Evolutionary conservation across 305 asterid genomes (phyloP).

Genomic region (Fraxinus ornus): DNA sequence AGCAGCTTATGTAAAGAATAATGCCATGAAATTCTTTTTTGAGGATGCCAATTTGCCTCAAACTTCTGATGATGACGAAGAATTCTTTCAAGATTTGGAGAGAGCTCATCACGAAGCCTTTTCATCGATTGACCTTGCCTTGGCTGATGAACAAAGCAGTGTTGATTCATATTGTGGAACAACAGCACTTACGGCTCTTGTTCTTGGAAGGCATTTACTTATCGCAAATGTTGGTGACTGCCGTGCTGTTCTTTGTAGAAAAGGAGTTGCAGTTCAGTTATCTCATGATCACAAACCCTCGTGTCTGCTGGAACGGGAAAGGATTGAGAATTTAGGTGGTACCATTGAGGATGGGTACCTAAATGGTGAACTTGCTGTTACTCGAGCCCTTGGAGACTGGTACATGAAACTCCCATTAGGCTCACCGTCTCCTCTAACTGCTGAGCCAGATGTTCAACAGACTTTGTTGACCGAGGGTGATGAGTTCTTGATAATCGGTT

Average conservation of each 20-base stretch:
- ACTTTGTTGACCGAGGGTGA: conserved; percentile 50
- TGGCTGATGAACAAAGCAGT: conserved; percentile 55
- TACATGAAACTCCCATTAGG: conserved; percentile 62
- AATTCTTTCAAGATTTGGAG: conserved; percentile 53
- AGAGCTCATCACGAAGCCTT: conserved; percentile 54
- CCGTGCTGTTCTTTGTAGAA: conserved; percentile 60
- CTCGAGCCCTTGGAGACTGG: conserved; percentile 66
- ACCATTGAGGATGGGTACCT: conserved; percentile 53
- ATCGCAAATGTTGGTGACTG: conserved; percentile 93
- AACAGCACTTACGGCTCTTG: conserved; percentile 76
- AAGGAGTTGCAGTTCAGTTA: conserved; percentile 53
- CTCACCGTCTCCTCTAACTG: conserved; percentile 52
- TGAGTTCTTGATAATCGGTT: conserved; percentile 56
- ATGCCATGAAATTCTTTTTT: conserved; percentile 53
- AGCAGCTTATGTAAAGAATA: conserved; percentile 63
- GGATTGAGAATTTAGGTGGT: conserved; percentile 57
- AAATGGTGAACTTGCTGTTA: conserved; percentile 52
- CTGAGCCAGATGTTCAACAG: conserved; percentile 54
- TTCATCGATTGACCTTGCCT: conserved; percentile 65
- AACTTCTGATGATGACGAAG: conserved; percentile 51
- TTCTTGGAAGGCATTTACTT: conserved; percentile 67
- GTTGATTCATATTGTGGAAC: conserved; percentile 76
- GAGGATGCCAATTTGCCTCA: conserved; percentile 51
- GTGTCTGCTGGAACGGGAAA: conserved; percentile 39
- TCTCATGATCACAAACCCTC: conserved; percentile 58